These are phyloP conservation scores for Calonectria multiphialidica DNA, from an alignment of 2,329 filamentous ascomycete genomes.

Conservation along the genomic window DNA sequence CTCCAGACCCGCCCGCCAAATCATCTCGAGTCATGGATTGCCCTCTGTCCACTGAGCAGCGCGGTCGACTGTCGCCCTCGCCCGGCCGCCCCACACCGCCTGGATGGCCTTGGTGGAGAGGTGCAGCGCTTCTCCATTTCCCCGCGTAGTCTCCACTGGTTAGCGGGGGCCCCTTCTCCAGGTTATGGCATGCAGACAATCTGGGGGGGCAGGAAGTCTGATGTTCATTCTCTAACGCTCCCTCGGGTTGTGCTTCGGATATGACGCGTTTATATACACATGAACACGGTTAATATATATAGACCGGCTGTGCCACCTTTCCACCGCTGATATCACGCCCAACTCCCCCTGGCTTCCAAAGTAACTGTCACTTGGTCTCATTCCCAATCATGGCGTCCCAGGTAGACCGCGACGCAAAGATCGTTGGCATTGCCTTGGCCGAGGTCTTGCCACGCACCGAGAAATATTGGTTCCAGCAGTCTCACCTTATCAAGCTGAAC, in stretches of 20 bases:
- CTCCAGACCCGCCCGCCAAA: background rate
- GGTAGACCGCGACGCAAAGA: constrained; percentile 35
- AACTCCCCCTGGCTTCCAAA: background rate
- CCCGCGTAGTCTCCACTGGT: constrained; percentile 18
- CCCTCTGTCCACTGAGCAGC: background rate
- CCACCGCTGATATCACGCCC: background rate
- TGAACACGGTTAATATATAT: constrained; percentile 5
- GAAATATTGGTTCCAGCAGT: constrained; percentile 56
- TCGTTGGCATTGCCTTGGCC: constrained; percentile 45
- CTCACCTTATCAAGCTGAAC: constrained; percentile 58
- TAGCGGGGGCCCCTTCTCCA: constrained; percentile 17
- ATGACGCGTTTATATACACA: constrained; percentile 6
- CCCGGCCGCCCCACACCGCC: constrained; percentile 21
- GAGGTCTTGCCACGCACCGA: constrained; percentile 53
- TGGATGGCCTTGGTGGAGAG: background rate
- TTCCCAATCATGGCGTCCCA: constrained; percentile 35
- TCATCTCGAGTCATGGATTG: constrained; percentile 11
- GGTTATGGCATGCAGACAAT: constrained; percentile 24
- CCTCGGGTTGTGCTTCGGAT: background rate
- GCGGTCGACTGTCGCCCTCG: constrained; percentile 20
- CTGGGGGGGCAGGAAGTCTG: constrained; percentile 7
- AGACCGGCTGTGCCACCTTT: background rate
- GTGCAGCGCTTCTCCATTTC: constrained; percentile 19
- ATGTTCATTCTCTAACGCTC: background rate
- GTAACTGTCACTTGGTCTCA: background rate